A percentile compares a stretch with the other conserved stretches of the same genome.
These are phyloP conservation scores for Flaveria robusta DNA, from an alignment of 129 eudicot species.

Conservation along the genomic window DNA sequence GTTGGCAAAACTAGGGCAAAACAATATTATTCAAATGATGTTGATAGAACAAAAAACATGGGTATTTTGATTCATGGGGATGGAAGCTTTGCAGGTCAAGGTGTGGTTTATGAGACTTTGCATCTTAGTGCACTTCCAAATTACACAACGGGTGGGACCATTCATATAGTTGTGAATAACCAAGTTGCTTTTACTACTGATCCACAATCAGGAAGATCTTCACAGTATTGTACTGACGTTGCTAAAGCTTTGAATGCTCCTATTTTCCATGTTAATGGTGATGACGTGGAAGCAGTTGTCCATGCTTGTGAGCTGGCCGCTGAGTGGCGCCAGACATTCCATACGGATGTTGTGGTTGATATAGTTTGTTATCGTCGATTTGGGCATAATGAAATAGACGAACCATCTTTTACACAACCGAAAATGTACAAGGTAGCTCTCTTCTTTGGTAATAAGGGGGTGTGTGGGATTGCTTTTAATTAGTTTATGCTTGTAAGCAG, in stretches of 20 bases:
- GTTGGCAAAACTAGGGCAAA: constrained; percentile 90
- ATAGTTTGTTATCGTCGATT: constrained; percentile 89
- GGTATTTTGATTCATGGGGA: constrained; percentile 85
- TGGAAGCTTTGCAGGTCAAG: constrained; percentile 94
- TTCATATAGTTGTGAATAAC: constrained; percentile 91
- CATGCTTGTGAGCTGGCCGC: constrained; percentile 96
- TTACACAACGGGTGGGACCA: constrained; percentile 93
- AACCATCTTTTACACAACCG: constrained; percentile 93
- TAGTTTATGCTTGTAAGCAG: constrained; percentile 2
- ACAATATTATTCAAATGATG: constrained; percentile 77
- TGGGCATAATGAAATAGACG: constrained; percentile 98
- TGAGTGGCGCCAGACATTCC: constrained; percentile 96
- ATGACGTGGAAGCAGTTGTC: constrained; percentile 94
- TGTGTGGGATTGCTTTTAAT: not conserved
- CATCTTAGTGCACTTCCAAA: constrained; percentile 94
- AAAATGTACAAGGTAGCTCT: constrained; percentile 82
- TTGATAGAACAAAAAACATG: constrained; percentile 72
- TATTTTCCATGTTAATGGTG: constrained; percentile 93
- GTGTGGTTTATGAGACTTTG: constrained; percentile 90
- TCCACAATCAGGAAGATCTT: constrained; percentile 85
- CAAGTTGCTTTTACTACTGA: constrained; percentile 97
- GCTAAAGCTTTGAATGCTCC: constrained; percentile 93
- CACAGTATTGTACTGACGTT: constrained; percentile 94
- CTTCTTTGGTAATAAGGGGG: constrained; percentile 6
- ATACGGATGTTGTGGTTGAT: constrained; percentile 89